These are phyloP conservation scores for Aspergillus biplanus DNA, from an alignment of 495 filamentous ascomycete genomes.

Conservation along the genomic window DNA sequence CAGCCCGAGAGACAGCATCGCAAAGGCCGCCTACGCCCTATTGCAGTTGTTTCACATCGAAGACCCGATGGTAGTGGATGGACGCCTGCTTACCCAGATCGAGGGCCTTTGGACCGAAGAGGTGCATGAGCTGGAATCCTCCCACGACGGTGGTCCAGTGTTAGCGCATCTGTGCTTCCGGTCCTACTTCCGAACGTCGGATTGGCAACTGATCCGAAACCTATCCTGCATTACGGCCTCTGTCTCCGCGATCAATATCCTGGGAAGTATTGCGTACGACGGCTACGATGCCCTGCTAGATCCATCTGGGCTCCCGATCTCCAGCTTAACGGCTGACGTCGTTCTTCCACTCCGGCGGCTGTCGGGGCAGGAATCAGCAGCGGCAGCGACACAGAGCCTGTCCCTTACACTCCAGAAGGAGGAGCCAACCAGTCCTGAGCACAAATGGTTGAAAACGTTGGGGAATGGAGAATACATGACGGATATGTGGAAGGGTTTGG, in stretches of 20 bases:
- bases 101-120: neutral
- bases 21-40: neutral
- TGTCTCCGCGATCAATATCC: neutral
- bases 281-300: neutral
- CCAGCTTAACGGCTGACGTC: neutral
- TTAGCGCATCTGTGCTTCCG: neutral
- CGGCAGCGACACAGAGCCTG: neutral
- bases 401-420: conserved; percentile 1
- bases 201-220: neutral
- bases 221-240: neutral
- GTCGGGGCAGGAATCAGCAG: conserved; percentile 1
- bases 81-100: neutral
- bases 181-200: neutral
- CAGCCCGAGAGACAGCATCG: neutral
- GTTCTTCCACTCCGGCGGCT: neutral
- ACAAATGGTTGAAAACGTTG: neutral
- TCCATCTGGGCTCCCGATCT: neutral
- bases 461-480: neutral
- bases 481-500: neutral
- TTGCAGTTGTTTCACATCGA: neutral
- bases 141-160: neutral
- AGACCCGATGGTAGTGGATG: neutral
- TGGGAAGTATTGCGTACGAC: neutral
- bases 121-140: neutral
- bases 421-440: neutral